A percentile compares a stretch with the other conserved stretches of the same genome.
phyloP scores from a whole-genome alignment of 495 filamentous ascomycete genomes.

The Haplographium delicatum region DNA sequence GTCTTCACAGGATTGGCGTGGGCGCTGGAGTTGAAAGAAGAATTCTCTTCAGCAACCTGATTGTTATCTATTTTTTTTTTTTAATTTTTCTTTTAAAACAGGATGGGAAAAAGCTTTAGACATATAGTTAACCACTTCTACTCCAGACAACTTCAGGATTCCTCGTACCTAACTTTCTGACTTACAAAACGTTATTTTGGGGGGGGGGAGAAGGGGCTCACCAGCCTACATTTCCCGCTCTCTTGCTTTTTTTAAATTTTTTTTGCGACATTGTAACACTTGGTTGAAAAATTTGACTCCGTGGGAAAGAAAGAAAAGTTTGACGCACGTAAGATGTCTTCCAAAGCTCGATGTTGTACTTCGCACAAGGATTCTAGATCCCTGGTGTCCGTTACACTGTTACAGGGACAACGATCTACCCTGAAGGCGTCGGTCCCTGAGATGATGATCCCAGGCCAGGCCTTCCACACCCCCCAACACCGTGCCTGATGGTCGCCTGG shows the following conservation, averaged over 20 bases:
- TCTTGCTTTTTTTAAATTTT: too few species aligned
- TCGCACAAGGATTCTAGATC: conserved; percentile 8
- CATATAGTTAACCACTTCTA: conserved; percentile 4
- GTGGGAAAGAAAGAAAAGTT: neutral
- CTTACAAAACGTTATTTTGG: too few species aligned
- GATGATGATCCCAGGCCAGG: neutral
- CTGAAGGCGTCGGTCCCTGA: neutral
- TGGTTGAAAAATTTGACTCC: neutral
- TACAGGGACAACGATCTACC: conserved; percentile 12
- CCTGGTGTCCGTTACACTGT: conserved; percentile 7
- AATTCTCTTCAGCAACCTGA: conserved; percentile 2
- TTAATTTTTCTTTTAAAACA: conserved; percentile 1
- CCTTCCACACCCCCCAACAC: neutral
- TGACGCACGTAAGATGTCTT: neutral
- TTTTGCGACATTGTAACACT: conserved; percentile 1
- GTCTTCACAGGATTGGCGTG: conserved; percentile 22
- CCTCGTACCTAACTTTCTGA: too few species aligned
- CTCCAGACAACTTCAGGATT: neutral
- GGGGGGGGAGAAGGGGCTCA: too few species aligned
- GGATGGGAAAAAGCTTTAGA: conserved; percentile 21
- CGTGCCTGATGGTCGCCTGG: too few species aligned
- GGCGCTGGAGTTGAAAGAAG: conserved; percentile 20
- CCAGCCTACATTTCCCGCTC: too few species aligned
- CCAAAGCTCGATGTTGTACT: neutral
- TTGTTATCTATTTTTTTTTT: conserved; percentile 4